These are phyloP conservation scores for Paragyromitra xinjiangensis DNA, from an alignment of 495 filamentous ascomycete genomes.

Conservation along the genomic window DNA sequence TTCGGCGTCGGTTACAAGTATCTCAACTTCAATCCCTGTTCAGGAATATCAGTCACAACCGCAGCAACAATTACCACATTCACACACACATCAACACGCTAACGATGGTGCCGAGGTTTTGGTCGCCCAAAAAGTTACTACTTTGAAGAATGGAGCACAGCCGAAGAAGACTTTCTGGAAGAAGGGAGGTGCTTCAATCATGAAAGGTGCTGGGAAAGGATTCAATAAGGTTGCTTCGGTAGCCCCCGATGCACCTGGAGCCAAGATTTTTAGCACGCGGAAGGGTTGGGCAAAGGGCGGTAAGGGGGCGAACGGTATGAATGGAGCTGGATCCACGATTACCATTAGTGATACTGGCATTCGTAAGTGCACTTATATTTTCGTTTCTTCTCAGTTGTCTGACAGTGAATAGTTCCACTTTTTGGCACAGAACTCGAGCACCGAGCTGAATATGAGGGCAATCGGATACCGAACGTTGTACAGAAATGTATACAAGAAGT, in stretches of 20 bases:
- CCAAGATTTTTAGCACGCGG: slow-evolving; percentile 56
- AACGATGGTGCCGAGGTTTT: slow-evolving; percentile 73
- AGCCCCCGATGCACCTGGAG: slow-evolving; percentile 57
- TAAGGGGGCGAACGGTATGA: slow-evolving; percentile 48
- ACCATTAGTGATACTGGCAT: slow-evolving; percentile 40
- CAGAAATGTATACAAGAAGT: slow-evolving; percentile 97
- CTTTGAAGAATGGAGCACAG: slow-evolving; percentile 52
- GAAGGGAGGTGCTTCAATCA: slow-evolving; percentile 89
- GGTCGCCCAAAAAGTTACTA: slow-evolving; percentile 81
- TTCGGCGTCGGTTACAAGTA: slow-evolving; percentile 47
- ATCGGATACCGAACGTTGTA: slow-evolving; percentile 87
- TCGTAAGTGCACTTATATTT: slow-evolving; percentile 9
- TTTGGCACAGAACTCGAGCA: slow-evolving; percentile 92
- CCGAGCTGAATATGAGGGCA: slow-evolving; percentile 86
- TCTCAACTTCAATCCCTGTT: slow-evolving; percentile 33
- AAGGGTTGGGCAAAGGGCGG: slow-evolving; percentile 55
- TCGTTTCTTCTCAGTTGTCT: background rate
- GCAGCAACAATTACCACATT: slow-evolving; percentile 37
- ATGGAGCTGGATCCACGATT: slow-evolving; percentile 42
- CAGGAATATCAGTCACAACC: slow-evolving; percentile 38
- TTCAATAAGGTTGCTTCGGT: slow-evolving; percentile 66
- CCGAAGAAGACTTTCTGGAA: slow-evolving; percentile 93
- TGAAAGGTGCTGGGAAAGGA: slow-evolving; percentile 92
- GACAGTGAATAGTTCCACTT: slow-evolving; percentile 61
- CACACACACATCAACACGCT: slow-evolving; percentile 39